Conservation (phyloP, 2,329 filamentous ascomycete genomes). For the Colletotrichum destructivum region DNA sequence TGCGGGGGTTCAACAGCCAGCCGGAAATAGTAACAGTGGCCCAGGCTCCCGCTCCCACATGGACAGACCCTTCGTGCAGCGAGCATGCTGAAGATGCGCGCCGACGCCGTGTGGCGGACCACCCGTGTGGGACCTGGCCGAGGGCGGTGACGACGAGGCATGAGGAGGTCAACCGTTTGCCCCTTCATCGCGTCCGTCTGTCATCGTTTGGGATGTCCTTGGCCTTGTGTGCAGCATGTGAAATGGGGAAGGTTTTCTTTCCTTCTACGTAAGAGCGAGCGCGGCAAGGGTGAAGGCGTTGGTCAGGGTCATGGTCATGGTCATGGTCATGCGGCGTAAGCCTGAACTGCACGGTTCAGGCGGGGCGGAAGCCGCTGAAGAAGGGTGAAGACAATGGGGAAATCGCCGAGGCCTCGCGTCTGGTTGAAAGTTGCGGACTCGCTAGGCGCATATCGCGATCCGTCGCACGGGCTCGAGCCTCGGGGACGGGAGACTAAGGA, state of each 20-base stretch:
- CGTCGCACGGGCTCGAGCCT: neutral
- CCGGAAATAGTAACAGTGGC: conserved; percentile 8
- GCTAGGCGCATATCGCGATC: neutral
- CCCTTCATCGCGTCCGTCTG: too few relatives aligned
- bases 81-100: too few relatives aligned
- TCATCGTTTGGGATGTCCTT: neutral
- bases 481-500: neutral
- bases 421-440: neutral
- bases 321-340: conserved; percentile 1
- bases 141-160: neutral
- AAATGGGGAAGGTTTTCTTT: too few relatives aligned
- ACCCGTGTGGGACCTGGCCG: neutral
- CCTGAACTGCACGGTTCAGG: conserved; percentile 25
- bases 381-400: neutral
- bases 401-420: neutral
- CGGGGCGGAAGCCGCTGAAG: conserved; percentile 1
- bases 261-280: neutral
- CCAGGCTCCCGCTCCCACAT: neutral
- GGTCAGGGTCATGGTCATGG: neutral
- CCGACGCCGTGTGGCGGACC: neutral
- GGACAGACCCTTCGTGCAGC: conserved; percentile 21
- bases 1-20: conserved; percentile 3
- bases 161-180: too few relatives aligned
- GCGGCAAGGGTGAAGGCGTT: neutral
- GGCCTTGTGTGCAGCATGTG: neutral